Base-by-base conservation (phyloP, 2,329 filamentous ascomycete species). In the Zalaria sp. region DNA sequence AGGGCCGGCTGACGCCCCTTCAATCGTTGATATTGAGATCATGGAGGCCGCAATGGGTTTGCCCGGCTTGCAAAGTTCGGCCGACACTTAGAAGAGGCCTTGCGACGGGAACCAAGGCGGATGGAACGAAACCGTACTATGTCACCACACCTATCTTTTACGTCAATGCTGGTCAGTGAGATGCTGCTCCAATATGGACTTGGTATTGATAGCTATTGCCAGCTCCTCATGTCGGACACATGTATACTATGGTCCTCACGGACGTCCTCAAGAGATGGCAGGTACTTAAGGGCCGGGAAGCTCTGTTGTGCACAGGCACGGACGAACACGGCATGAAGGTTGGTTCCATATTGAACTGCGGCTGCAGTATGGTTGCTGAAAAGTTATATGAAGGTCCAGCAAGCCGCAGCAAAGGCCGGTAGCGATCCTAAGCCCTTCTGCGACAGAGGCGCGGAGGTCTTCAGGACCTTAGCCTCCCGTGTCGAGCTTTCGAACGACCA, bases 131-230 rank as follows among this genome's bases (percentile, higher is more conserved):
- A 66, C 87, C 89, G 5, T 95, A 81, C 67, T 98, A 96, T 68
- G 72, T 94, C 54, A 96, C 91, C 4, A 93, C 87, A 5, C 91
- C 91, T 2, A 98, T 98, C 44, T 98, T 96, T 68, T 98, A 98
- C 63, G 91, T 98, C 66, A 98, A 98, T 73, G 85, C 88, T 42
- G 79, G 85, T 88, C 66, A 51, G 67, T 41, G 27, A 40, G 32
- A 32, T 44, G 5, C n/a, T n/a, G 11, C 31, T 8, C 34, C 37
- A 11, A 18, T 18, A 37, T 25, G 7, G 6, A n/a, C 28, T 25
- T 25, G 11, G 29, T 7, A 34, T 25, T 39, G 27, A 36, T 29
- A 18, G 2, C 10, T 35, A 37, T 40, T 45, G 8, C 43, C 51
- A 89, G 87, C 85, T 37, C 91, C 91, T 39, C 91, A 98, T 66